phyloP scores from a whole-genome alignment of 768 basidiomycete species.

The Tylopilus vinaceipallidus region DNA sequence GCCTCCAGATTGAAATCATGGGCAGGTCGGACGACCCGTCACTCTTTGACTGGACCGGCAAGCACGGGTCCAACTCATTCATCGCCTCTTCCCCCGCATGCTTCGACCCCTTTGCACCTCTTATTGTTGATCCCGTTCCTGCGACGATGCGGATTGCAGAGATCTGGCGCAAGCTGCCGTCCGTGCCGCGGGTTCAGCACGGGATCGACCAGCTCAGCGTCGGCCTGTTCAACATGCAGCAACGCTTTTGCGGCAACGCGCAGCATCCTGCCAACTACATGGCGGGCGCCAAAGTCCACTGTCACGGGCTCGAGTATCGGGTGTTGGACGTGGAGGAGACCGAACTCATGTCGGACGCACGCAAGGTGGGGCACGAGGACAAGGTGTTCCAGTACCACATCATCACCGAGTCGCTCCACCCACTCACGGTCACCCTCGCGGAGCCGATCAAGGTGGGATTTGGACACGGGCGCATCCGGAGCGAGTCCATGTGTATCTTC shows the following conservation, averaged over 20 bases:
- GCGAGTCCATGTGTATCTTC: constrained; percentile 17
- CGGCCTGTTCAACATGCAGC: constrained; percentile 18
- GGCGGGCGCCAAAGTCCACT: constrained; percentile 20
- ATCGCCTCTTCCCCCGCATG: constrained; percentile 18
- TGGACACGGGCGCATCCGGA: constrained; percentile 14
- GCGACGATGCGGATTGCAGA: constrained; percentile 8
- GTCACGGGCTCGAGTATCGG: constrained; percentile 21
- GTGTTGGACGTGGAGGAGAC: constrained; percentile 17
- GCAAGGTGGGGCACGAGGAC: background rate
- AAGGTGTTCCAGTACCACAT: constrained; percentile 17
- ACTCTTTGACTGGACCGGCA: constrained; percentile 27
- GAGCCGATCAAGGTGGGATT: constrained; percentile 21
- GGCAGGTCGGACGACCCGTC: constrained; percentile 19
- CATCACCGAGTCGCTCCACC: constrained; percentile 15
- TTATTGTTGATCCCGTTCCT: constrained; percentile 16
- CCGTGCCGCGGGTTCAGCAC: constrained; percentile 11
- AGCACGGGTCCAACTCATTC: constrained; percentile 12
- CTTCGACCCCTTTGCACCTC: constrained; percentile 23
- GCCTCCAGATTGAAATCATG: constrained; percentile 31
- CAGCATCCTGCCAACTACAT: constrained; percentile 22
- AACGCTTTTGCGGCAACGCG: constrained; percentile 18
- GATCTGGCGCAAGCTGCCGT: constrained; percentile 9
- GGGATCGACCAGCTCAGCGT: constrained; percentile 13
- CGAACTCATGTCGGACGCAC: constrained; percentile 10
- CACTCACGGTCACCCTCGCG: constrained; percentile 19